Conservation (phyloP, 176 grass and related monocot species). For the Oryza nivara region DNA sequence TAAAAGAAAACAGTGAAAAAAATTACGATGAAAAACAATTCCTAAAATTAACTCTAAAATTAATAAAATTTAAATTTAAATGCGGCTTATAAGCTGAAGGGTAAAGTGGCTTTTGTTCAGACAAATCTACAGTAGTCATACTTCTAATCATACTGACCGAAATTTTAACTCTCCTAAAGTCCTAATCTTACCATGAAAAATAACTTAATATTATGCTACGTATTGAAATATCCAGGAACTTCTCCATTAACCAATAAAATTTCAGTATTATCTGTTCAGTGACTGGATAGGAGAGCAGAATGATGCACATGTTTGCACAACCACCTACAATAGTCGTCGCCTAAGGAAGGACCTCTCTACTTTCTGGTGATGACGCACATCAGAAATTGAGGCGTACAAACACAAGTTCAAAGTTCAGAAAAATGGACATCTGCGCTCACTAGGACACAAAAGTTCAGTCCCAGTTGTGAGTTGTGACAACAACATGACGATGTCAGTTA, state of each 20-base stretch:
- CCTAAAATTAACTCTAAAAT: no score
- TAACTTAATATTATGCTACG: neutral
- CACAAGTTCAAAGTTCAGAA: neutral
- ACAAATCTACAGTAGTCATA: neutral
- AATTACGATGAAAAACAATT: no score
- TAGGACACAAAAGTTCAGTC: neutral
- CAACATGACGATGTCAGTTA: slow-evolving; percentile 7
- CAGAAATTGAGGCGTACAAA: neutral
- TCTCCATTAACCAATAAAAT: neutral
- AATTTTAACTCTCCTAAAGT: neutral
- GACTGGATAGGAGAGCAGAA: neutral
- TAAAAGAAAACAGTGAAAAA: no score
- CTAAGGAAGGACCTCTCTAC: neutral
- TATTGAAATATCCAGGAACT: neutral
- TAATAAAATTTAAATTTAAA: no score
- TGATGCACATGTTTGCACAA: neutral
- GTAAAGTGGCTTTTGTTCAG: neutral
- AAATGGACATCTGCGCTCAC: neutral
- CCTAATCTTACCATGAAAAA: slow-evolving; percentile 7
- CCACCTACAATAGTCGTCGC: neutral
- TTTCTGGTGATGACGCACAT: neutral
- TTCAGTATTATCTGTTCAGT: neutral
- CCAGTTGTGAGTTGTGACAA: neutral
- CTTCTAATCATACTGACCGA: neutral
- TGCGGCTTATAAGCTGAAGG: no score